Percentiles rank a stretch among this genome's conserved stretches.
phyloP scores from a whole-genome alignment of 257 asterid genomes.

The Przewalskia tangutica region DNA sequence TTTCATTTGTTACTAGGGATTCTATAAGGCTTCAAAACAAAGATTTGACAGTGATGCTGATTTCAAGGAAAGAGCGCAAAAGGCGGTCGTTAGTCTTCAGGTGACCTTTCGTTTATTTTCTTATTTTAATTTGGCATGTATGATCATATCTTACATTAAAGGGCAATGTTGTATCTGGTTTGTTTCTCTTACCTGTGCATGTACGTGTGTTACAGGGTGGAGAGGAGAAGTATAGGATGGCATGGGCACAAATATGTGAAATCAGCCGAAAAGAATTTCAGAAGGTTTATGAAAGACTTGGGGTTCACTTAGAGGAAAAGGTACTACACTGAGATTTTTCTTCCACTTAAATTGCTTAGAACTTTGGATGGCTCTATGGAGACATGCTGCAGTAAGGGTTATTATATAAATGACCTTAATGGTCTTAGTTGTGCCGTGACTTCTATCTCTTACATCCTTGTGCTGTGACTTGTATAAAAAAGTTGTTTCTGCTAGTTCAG shows the following conservation, averaged over 20 bases:
- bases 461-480: neutral
- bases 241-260: slow-evolving; percentile 84
- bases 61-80: slow-evolving; percentile 83
- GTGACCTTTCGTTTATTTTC: slow-evolving; percentile 21
- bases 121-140: neutral
- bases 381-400: neutral
- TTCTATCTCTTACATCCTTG: neutral
- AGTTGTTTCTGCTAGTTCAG: neutral
- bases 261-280: slow-evolving; percentile 67
- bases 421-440: too few relatives aligned
- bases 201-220: slow-evolving; percentile 50
- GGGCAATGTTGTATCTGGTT: neutral
- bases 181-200: slow-evolving; percentile 3
- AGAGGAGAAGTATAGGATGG: slow-evolving; percentile 59
- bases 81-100: slow-evolving; percentile 95
- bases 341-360: neutral
- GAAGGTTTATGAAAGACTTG: slow-evolving; percentile 64
- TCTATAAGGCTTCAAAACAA: slow-evolving; percentile 81
- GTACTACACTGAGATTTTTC: slow-evolving; percentile 18
- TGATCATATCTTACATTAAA: neutral
- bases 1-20: slow-evolving; percentile 29
- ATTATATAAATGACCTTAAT: too few relatives aligned
- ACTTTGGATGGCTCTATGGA: neutral
- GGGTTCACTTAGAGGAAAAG: slow-evolving; percentile 77
- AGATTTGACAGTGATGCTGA: slow-evolving; percentile 69